Percentiles rank a stretch among this genome's conserved stretches.
Conservation (phyloP, 2,329 filamentous ascomycete species). For the Oidium heveae region DNA sequence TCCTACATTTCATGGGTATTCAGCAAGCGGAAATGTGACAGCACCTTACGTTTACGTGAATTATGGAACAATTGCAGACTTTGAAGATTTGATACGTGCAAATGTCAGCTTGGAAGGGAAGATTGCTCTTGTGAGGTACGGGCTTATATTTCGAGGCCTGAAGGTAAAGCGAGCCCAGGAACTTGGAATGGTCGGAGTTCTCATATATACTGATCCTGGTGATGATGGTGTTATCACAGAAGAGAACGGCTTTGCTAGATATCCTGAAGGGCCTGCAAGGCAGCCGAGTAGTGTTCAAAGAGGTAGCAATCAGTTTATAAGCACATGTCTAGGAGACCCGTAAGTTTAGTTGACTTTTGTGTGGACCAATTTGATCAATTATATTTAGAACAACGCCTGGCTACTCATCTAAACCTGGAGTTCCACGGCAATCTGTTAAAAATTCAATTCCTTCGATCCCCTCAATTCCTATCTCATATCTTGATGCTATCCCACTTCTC, state of each 20-base stretch:
- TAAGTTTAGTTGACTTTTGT: slow-evolving; percentile 22
- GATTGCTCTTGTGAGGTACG: slow-evolving; percentile 71
- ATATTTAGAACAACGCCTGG: slow-evolving; percentile 52
- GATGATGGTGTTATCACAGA: slow-evolving; percentile 67
- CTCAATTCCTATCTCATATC: slow-evolving; percentile 73
- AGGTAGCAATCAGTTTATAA: slow-evolving; percentile 64
- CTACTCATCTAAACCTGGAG: slow-evolving; percentile 80
- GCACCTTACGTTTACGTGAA: slow-evolving; percentile 73
- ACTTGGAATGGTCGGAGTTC: slow-evolving; percentile 60
- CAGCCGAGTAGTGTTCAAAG: slow-evolving; percentile 77
- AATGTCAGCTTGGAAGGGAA: slow-evolving; percentile 59
- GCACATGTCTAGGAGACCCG: slow-evolving; percentile 45
- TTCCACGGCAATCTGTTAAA: slow-evolving; percentile 44
- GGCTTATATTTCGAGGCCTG: slow-evolving; percentile 63
- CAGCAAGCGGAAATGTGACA: slow-evolving; percentile 75
- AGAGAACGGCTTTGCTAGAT: slow-evolving; percentile 51
- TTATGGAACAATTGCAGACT: slow-evolving; percentile 71
- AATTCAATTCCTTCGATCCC: slow-evolving; percentile 59
- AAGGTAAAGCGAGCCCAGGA: slow-evolving; percentile 87
- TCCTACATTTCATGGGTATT: slow-evolving; percentile 88
- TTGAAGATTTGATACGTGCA: slow-evolving; percentile 50
- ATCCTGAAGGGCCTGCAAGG: slow-evolving; percentile 67
- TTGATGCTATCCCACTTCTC: slow-evolving; percentile 67
- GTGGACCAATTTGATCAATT: not conserved
- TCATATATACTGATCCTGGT: slow-evolving; percentile 74